Evolutionary conservation across 192 early-diverging fungal species (phyloP).

Genomic region (Fimicolochytrium jonesii): DNA sequence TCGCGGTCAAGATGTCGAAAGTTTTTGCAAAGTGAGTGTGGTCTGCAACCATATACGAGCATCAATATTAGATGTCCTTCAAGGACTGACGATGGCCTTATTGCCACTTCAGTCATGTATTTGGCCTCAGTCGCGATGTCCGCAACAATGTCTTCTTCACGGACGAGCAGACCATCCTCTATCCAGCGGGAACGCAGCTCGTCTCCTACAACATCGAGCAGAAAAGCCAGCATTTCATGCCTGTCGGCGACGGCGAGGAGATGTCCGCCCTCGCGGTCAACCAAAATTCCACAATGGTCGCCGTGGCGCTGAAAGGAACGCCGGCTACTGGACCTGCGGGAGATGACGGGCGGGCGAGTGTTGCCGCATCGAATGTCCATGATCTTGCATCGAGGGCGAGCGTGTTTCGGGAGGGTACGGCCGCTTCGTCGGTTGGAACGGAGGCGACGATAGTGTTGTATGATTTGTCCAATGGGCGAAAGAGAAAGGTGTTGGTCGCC

Average conservation of each 20-base stretch:
- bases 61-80: too few species aligned
- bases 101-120: conserved; percentile 49
- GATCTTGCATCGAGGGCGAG: too few species aligned
- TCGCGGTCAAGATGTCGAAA: too few species aligned
- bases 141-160: conserved; percentile 35
- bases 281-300: conserved; percentile 11
- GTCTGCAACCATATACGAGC: too few species aligned
- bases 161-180: conserved; percentile 48
- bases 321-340: not conserved
- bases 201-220: conserved; percentile 52
- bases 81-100: too few species aligned
- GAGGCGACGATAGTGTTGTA: conserved; percentile 5
- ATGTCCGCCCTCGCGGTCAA: conserved; percentile 41
- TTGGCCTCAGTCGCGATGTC: conserved; percentile 45
- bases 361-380: too few species aligned
- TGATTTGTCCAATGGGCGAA: conserved; percentile 17
- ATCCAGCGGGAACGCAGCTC: conserved; percentile 49
- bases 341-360: too few species aligned
- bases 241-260: conserved; percentile 39
- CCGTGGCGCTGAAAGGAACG: conserved; percentile 4
- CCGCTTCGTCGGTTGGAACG: not conserved
- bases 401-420: too few species aligned
- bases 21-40: too few species aligned
- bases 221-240: conserved; percentile 45
- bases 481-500: conserved; percentile 31